phyloP scores from a whole-genome alignment of 169 alveolate species.

The Plasmodium malariae region DNA sequence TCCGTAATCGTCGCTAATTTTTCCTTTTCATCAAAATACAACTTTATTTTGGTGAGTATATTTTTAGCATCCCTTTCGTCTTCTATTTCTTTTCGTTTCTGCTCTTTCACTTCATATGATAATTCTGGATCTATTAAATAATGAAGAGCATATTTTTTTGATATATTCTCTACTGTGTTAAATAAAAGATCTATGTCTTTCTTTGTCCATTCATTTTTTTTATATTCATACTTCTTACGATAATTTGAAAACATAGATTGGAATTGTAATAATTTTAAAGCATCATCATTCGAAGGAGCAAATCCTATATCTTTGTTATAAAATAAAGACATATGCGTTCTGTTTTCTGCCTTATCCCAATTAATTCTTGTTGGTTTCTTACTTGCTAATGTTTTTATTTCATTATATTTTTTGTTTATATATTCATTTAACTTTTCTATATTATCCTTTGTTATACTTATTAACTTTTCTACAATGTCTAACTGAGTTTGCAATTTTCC shows the following conservation, averaged over 20 bases:
- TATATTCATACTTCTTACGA: constrained; percentile 73
- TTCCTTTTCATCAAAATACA: constrained; percentile 38
- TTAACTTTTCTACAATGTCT: constrained; percentile 14
- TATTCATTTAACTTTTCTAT: constrained; percentile 60
- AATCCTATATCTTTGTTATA: constrained; percentile 44
- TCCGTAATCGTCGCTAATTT: too few relatives aligned
- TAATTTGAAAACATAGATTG: constrained; percentile 31
- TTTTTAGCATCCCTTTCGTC: constrained; percentile 15
- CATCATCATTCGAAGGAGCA: constrained; percentile 72
- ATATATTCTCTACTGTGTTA: constrained; percentile 16
- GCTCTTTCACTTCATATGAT: constrained; percentile 22
- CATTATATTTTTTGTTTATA: constrained; percentile 56
- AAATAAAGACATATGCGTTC: constrained; percentile 66
- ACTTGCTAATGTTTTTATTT: constrained; percentile 56
- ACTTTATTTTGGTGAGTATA: constrained; percentile 29
- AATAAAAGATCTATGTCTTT: constrained; percentile 38
- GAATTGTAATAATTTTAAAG: constrained; percentile 41
- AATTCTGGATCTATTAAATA: constrained; percentile 51
- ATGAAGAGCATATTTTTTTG: constrained; percentile 44
- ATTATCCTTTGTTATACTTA: constrained; percentile 14
- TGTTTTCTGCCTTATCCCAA: constrained; percentile 40
- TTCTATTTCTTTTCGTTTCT: constrained; percentile 34
- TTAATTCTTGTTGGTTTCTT: constrained; percentile 59
- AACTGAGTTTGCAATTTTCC: constrained; percentile 19
- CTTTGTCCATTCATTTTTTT: constrained; percentile 61